phyloP scores from a whole-genome alignment of 306 rosid genomes.

The Glycine soja region DNA sequence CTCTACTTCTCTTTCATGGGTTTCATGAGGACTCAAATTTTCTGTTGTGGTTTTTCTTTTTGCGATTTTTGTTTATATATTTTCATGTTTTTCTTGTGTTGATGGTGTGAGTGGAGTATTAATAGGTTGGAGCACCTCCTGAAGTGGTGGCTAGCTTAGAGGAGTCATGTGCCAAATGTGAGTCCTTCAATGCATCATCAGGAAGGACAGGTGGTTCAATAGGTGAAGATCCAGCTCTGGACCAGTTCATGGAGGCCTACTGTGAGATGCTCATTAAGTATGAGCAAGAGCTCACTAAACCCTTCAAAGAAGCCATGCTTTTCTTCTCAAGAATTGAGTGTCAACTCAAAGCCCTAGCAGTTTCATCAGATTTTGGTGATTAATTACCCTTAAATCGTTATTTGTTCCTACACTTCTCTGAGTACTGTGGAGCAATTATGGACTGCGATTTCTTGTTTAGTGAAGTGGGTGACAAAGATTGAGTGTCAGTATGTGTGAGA shows the following conservation, averaged over 20 bases:
- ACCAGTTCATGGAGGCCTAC: slow-evolving; percentile 99
- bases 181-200: slow-evolving; percentile 41
- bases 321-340: slow-evolving; percentile 78
- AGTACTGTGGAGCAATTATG: slow-evolving; percentile 9
- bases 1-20: slow-evolving; percentile 2
- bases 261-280: slow-evolving; percentile 97
- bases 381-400: background rate
- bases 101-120: background rate
- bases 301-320: slow-evolving; percentile 95
- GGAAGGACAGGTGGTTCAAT: slow-evolving; percentile 48
- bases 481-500: slow-evolving; percentile 3
- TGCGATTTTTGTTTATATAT: background rate
- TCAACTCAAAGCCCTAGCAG: slow-evolving; percentile 81
- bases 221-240: slow-evolving; percentile 71
- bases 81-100: slow-evolving; percentile 31
- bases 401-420: slow-evolving; percentile 29
- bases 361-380: slow-evolving; percentile 74
- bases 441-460: slow-evolving; percentile 9
- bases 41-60: background rate
- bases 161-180: slow-evolving; percentile 64
- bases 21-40: background rate
- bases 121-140: slow-evolving; percentile 95
- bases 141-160: slow-evolving; percentile 89
- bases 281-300: slow-evolving; percentile 92
- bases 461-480: background rate